These are phyloP conservation scores for Rostrohypoxylon terebratum DNA, from an alignment of 495 filamentous ascomycete species.

Conservation along the genomic window DNA sequence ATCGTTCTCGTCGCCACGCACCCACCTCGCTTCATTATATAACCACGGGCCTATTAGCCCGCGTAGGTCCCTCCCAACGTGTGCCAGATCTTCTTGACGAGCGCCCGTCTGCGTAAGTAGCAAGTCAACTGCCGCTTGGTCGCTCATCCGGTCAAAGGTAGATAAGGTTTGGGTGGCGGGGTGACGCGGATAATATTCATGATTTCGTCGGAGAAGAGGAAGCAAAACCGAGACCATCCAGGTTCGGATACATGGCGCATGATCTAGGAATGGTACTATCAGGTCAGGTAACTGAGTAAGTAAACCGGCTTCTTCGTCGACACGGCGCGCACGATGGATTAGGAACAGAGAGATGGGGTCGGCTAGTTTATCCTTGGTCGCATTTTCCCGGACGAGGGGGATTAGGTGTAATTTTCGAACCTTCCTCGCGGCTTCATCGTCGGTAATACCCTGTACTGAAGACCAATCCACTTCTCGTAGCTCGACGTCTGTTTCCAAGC, in stretches of 20 bases:
- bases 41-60: slow-evolving; percentile 87
- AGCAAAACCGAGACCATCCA: slow-evolving; percentile 85
- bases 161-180: slow-evolving; percentile 67
- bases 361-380: slow-evolving; percentile 57
- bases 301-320: slow-evolving; percentile 83
- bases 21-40: slow-evolving; percentile 74
- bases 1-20: slow-evolving; percentile 50
- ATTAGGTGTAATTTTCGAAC: slow-evolving; percentile 77
- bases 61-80: slow-evolving; percentile 76
- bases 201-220: slow-evolving; percentile 82
- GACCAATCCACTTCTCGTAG: slow-evolving; percentile 65
- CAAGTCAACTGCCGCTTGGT: slow-evolving; percentile 70
- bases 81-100: slow-evolving; percentile 54
- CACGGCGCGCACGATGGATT: slow-evolving; percentile 76
- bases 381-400: slow-evolving; percentile 65
- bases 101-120: slow-evolving; percentile 73
- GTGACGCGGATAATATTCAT: slow-evolving; percentile 80
- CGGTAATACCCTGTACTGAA: slow-evolving; percentile 70
- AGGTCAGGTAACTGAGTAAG: slow-evolving; percentile 78
- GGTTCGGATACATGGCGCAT: slow-evolving; percentile 71
- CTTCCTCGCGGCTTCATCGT: slow-evolving; percentile 73
- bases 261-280: slow-evolving; percentile 78
- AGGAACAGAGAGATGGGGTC: slow-evolving; percentile 78
- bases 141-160: slow-evolving; percentile 71
- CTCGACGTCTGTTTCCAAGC: slow-evolving; percentile 47